Evolutionary conservation across 108 stramenopile species (phyloP), one percentile per base, ranked within the genome.

Genomic region (Schizochytrium sp.): DNA sequence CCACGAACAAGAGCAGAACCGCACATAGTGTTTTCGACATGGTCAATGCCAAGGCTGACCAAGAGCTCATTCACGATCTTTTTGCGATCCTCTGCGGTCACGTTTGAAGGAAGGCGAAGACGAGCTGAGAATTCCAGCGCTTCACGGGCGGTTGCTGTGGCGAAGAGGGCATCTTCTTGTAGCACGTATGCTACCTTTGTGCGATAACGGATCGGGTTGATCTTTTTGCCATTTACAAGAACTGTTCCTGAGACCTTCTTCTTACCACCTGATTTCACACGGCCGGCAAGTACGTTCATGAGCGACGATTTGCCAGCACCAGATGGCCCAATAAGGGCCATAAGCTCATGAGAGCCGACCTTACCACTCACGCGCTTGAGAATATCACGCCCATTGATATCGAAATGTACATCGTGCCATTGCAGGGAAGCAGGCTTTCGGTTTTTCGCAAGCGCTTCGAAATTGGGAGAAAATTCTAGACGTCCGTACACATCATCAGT

Each of bases 121-220:
- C 94, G 91, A 10, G 96, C 97, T 60, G 94, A 95, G 89, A 97
- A 96, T 46, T 91, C 88, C 50, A 97, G 95, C 44, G 95, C 94
- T 91, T 97, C 97, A n/a, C 94, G 90, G 45, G 96, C 96, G 46
- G 97, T 97, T 4, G 95, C 91, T 3, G 95, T 95, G 60, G 95
- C 93, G 17, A 95, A 91, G 44, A 96, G 92, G 4, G 93, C 93
- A 76, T 96, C 97, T 57, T 96, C 96, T 64, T 97, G 96, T 50
- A 94, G 93, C 41, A 96, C 96, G 88, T 95, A 97, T 72, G 96
- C 96, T 83, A 97, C 95, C 58, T 96, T 91, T 73, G 95, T 91
- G 44, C 96, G 92, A 8, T 93, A 83, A 1, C 46, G 41, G 13
- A 88, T 64, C 72, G 72, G 87, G 15, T 72, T 87, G 13, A 87